Percentiles rank a stretch among this genome's conserved stretches.
Conservation (phyloP, 257 asterid species). For the Buddleja alternifolia region DNA sequence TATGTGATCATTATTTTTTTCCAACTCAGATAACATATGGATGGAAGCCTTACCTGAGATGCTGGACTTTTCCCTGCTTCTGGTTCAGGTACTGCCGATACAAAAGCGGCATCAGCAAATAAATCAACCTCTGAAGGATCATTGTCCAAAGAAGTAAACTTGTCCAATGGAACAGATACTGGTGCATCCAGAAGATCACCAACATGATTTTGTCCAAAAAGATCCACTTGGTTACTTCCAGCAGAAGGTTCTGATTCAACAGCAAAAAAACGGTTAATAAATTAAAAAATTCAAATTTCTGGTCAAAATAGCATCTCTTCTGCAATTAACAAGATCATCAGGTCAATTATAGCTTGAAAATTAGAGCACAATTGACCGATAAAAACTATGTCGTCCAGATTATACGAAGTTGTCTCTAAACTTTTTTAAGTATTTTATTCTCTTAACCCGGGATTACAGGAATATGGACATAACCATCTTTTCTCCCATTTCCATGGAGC, state of each 20-base stretch:
- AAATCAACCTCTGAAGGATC: conserved; percentile 75
- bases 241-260: conserved; percentile 61
- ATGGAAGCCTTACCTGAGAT: conserved; percentile 54
- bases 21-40: neutral
- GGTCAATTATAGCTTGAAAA: neutral
- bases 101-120: conserved; percentile 87
- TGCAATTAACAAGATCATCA: conserved; percentile 14
- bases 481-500: conserved; percentile 4
- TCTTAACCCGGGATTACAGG: neutral
- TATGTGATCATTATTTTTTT: neutral
- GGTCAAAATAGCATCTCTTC: conserved; percentile 2
- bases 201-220: conserved; percentile 60
- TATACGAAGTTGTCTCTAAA: neutral
- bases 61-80: conserved; percentile 42
- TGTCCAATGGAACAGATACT: conserved; percentile 43
- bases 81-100: conserved; percentile 55
- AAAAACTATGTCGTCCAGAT: neutral
- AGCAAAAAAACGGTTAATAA: conserved; percentile 22
- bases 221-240: conserved; percentile 75
- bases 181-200: conserved; percentile 84
- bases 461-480: neutral
- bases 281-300: conserved; percentile 1
- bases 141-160: conserved; percentile 40
- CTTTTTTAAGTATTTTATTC: neutral
- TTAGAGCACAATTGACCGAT: neutral